These are phyloP conservation scores for Bruguiera gymnorhiza DNA, from an alignment of 345 rosid genomes.

Conservation along the genomic window DNA sequence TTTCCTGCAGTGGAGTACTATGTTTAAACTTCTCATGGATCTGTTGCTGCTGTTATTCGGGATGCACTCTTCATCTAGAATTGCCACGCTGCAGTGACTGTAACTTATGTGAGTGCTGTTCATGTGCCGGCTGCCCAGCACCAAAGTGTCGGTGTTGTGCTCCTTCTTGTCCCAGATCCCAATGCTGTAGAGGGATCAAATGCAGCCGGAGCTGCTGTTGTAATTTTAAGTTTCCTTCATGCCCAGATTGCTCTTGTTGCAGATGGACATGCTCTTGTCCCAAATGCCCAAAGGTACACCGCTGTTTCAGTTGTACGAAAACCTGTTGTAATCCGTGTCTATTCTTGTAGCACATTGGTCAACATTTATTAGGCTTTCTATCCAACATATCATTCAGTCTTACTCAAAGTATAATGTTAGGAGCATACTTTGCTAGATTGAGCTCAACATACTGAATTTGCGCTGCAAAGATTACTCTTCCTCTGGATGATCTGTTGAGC, in stretches of 20 bases:
- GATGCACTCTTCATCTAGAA: conserved; percentile 41
- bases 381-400: background rate
- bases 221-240: conserved; percentile 39
- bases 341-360: background rate
- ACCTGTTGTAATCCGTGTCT: background rate
- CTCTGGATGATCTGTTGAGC: background rate
- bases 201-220: conserved; percentile 43
- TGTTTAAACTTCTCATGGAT: conserved; percentile 62
- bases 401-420: no score
- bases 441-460: no score
- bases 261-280: conserved; percentile 46
- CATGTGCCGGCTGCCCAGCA: conserved; percentile 23
- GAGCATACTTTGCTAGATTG: no score
- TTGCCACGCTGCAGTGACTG: conserved; percentile 44
- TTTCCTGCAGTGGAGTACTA: conserved; percentile 49
- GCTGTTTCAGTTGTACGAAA: conserved; percentile 19
- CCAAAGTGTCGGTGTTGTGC: conserved; percentile 41
- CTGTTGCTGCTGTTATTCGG: conserved; percentile 68
- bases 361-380: background rate
- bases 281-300: conserved; percentile 48
- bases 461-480: no score
- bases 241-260: conserved; percentile 36
- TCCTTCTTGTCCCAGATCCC: conserved; percentile 23
- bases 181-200: conserved; percentile 42
- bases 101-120: conserved; percentile 19